Evolutionary conservation across 495 filamentous ascomycete species (phyloP), one percentile per base, ranked within the genome.

Genomic region (Copromyces sp.): DNA sequence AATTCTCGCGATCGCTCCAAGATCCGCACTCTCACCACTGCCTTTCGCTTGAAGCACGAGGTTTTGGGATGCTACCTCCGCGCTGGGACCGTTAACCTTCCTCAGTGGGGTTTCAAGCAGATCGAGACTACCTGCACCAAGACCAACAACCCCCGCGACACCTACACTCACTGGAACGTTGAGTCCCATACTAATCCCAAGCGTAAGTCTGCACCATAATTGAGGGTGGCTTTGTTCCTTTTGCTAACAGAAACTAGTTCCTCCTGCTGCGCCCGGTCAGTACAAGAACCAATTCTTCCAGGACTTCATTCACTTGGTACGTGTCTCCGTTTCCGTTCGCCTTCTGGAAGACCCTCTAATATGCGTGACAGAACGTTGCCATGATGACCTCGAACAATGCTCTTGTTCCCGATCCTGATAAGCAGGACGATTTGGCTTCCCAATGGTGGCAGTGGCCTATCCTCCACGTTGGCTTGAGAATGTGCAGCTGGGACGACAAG

Each of bases 381-480:
- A 99, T 99, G 95, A 98, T 98, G 96, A 99, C 95, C 20, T 98
- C 96, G 16, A 99, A 99, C 85, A 99, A 99, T 80, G 95, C 95
- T 45, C 88, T 99, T 29, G 94, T 99, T 59, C 95, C 95, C 12
- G 96, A 99, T 78, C 96, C 95, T 4, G 95, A 99, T 81, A 99
- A 99, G 87, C 95, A 98, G 82, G 95, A 99, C 79, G 95, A 99
- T 79, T 87, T 99, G 39, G 96, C 95, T 59, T 98, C 95, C 24
- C 88, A 94, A 72, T 97, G 94, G 84, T 99, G 95, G 95, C 95
- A 99, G 82, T 99, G 95, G 95, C 95, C 95, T 37, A 89, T 99
- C 75, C 87, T 99, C 39, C 86, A 98, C 79, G 95, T 99, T 72
- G 95, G 95, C 71, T 86, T 99, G 71, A 91, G 95, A 72, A 99